These are phyloP conservation scores for Syncephalastrum sp. DNA, from an alignment of 371 early-diverging fungal species.

Conservation along the genomic window DNA sequence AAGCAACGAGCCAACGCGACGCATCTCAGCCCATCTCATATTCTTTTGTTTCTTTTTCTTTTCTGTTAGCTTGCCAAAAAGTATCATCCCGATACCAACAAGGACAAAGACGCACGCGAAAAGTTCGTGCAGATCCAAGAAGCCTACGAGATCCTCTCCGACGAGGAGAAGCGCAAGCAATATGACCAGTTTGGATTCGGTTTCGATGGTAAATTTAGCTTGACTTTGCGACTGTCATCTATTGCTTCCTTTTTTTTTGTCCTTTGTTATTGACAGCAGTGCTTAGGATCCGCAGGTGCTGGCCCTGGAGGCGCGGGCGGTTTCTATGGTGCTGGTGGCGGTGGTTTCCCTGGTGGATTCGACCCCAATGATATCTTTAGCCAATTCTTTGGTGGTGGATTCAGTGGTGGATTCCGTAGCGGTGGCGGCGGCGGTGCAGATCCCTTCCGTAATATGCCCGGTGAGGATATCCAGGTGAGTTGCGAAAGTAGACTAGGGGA, in stretches of 20 bases:
- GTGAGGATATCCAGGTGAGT: constrained; percentile 50
- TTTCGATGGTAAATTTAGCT: constrained; percentile 39
- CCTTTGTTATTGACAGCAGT: background rate
- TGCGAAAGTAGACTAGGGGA: background rate
- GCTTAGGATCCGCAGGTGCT: constrained; percentile 19
- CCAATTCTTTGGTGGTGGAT: constrained; percentile 70
- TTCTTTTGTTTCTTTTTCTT: background rate
- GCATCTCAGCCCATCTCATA: background rate
- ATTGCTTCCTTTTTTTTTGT: background rate
- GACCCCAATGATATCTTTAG: constrained; percentile 67
- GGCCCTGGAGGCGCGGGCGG: constrained; percentile 58
- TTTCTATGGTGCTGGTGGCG: constrained; percentile 52
- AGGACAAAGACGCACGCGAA: constrained; percentile 85
- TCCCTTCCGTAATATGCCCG: constrained; percentile 27
- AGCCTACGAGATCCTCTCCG: constrained; percentile 93
- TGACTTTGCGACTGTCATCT: background rate
- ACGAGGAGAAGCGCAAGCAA: constrained; percentile 83
- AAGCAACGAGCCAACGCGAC: constrained; percentile 9
- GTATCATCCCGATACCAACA: constrained; percentile 96
- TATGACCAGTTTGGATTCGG: constrained; percentile 91
- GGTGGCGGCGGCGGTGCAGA: constrained; percentile 36
- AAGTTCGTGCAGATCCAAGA: constrained; percentile 95
- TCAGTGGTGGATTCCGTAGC: constrained; percentile 35
- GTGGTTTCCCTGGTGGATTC: constrained; percentile 65
- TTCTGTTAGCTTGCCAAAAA: constrained; percentile 80